A percentile compares a stretch with the other conserved stretches of the same genome.
phyloP scores from a whole-genome alignment of 371 early-diverging fungal genomes.

The Rhizopus microsporus region DNA sequence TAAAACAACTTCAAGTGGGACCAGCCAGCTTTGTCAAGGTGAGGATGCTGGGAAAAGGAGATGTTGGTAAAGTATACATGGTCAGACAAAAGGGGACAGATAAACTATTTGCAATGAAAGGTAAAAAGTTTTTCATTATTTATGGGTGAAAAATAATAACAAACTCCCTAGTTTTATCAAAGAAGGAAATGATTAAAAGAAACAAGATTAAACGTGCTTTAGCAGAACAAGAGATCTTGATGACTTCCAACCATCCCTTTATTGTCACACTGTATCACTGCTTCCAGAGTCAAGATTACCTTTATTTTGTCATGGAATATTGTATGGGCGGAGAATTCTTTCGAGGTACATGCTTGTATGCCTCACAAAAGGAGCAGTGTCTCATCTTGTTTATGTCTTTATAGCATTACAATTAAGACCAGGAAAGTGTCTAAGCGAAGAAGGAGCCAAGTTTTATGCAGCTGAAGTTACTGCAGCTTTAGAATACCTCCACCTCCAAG shows the following conservation, averaged over 20 bases:
- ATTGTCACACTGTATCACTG: slow-evolving; percentile 96
- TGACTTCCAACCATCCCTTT: slow-evolving; percentile 94
- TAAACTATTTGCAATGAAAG: slow-evolving; percentile 93
- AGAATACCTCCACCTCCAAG: slow-evolving; percentile 96
- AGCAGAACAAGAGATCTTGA: slow-evolving; percentile 95
- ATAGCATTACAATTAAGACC: slow-evolving; percentile 81
- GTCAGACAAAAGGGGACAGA: slow-evolving; percentile 86
- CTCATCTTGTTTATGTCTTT: neutral
- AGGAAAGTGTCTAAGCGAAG: slow-evolving; percentile 83
- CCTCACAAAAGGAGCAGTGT: neutral
- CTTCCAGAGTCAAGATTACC: slow-evolving; percentile 92
- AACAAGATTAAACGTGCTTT: slow-evolving; percentile 96
- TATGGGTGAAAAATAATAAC: slow-evolving; percentile 3
- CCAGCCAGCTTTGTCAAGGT: slow-evolving; percentile 86
- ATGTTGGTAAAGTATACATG: slow-evolving; percentile 95
- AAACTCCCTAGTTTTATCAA: slow-evolving; percentile 71
- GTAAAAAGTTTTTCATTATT: slow-evolving; percentile 33
- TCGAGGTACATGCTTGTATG: slow-evolving; percentile 55
- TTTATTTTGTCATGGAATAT: slow-evolving; percentile 98
- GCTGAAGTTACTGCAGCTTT: slow-evolving; percentile 95
- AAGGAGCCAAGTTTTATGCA: slow-evolving; percentile 95
- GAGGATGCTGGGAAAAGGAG: slow-evolving; percentile 91
- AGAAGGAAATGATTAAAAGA: slow-evolving; percentile 93
- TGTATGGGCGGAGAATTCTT: slow-evolving; percentile 99
- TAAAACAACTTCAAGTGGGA: slow-evolving; percentile 74